Conservation (phyloP, 257 asterid genomes). For the Jacaranda copaia region DNA sequence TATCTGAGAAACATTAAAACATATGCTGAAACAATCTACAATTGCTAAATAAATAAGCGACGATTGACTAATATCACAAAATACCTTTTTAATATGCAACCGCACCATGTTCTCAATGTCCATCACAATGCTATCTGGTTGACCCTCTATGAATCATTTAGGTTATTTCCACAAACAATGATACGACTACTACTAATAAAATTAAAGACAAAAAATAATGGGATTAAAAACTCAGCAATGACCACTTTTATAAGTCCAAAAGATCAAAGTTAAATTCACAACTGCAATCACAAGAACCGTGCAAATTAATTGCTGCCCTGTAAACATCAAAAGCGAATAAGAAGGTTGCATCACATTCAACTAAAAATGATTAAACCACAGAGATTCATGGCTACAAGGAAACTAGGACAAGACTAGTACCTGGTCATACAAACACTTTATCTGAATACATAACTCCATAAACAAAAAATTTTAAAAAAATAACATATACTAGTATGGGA, state of each 20-base stretch:
- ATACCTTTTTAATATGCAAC: slow-evolving; percentile 93
- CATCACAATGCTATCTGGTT: slow-evolving; percentile 86
- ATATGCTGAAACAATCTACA: not conserved
- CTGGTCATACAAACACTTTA: not conserved
- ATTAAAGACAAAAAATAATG: not conserved
- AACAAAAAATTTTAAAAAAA: slow-evolving; percentile 8
- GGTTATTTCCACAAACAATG: not conserved
- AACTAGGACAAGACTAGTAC: slow-evolving; percentile 6
- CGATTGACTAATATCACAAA: slow-evolving; percentile 2
- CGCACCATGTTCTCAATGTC: slow-evolving; percentile 98
- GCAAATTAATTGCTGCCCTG: slow-evolving; percentile 29
- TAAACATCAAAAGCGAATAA: slow-evolving; percentile 32
- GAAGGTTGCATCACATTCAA: slow-evolving; percentile 5
- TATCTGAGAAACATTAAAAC: slow-evolving; percentile 5
- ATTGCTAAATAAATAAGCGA: slow-evolving; percentile 14
- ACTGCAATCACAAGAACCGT: slow-evolving; percentile 61
- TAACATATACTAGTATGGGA: no score
- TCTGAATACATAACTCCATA: slow-evolving; percentile 9
- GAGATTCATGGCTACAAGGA: not conserved
- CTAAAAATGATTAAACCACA: slow-evolving; percentile 4
- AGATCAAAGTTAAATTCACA: slow-evolving; percentile 97
- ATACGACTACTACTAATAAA: not conserved
- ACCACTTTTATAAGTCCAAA: slow-evolving; percentile 98
- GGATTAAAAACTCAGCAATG: slow-evolving; percentile 69
- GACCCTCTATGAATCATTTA: slow-evolving; percentile 70